Percentiles rank a stretch among this genome's conserved stretches.
Conservation (phyloP, 2,329 filamentous ascomycete species). For the Dothistroma septosporum region DNA sequence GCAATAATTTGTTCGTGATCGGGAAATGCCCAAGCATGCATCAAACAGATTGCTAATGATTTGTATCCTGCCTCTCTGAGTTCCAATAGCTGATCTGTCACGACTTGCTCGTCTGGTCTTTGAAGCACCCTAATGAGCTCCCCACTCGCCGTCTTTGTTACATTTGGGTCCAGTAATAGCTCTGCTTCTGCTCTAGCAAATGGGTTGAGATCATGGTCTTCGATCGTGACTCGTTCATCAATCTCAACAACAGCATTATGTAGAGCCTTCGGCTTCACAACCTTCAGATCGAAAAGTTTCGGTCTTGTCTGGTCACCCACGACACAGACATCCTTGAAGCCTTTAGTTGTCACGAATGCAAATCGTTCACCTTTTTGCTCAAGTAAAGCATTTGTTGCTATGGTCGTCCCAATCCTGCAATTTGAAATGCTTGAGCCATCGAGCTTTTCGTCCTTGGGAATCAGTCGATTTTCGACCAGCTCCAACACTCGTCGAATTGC, state of each 20-base stretch:
- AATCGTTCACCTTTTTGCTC: slow-evolving; percentile 84
- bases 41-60: slow-evolving; percentile 79
- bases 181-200: slow-evolving; percentile 36
- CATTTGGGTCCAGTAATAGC: slow-evolving; percentile 39
- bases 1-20: slow-evolving; percentile 74
- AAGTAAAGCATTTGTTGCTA: slow-evolving; percentile 85
- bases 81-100: slow-evolving; percentile 57
- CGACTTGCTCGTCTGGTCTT: slow-evolving; percentile 52
- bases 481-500: slow-evolving; percentile 33
- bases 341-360: slow-evolving; percentile 76
- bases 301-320: slow-evolving; percentile 87
- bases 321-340: slow-evolving; percentile 76
- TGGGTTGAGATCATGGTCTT: slow-evolving; percentile 66
- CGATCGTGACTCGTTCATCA: slow-evolving; percentile 79
- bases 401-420: slow-evolving; percentile 57
- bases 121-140: slow-evolving; percentile 67
- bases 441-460: slow-evolving; percentile 21
- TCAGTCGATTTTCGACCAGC: slow-evolving; percentile 10
- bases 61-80: slow-evolving; percentile 65
- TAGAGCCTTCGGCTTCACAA: slow-evolving; percentile 75
- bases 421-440: slow-evolving; percentile 20
- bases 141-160: slow-evolving; percentile 66
- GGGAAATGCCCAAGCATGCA: slow-evolving; percentile 82
- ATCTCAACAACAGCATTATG: slow-evolving; percentile 81
- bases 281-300: slow-evolving; percentile 82